Percentiles rank a stretch among this genome's conserved stretches.
Evolutionary conservation across 176 grass and related monocot genomes (phyloP).

Genomic region (Chrysopogon serrulatus): DNA sequence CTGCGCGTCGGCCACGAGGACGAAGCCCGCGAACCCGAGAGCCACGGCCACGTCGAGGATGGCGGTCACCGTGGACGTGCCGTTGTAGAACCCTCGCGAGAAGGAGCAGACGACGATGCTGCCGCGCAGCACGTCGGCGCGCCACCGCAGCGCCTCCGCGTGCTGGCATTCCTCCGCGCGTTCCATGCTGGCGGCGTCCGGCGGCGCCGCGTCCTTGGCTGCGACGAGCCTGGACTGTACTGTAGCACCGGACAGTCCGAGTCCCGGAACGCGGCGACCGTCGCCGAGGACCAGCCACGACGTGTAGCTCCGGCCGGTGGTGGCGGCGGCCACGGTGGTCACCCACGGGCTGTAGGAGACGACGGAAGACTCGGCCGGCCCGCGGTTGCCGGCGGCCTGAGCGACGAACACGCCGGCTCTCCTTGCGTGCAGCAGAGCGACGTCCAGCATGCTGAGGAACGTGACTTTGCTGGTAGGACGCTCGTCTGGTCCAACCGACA

Average conservation of each 20-base stretch:
- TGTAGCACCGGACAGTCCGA: conserved; percentile 45
- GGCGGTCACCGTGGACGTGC: conserved; percentile 39
- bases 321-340: conserved; percentile 43
- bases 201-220: conserved; percentile 38
- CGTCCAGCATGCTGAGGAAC: conserved; percentile 53
- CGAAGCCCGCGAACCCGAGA: conserved; percentile 54
- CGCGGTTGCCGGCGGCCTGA: conserved; percentile 63
- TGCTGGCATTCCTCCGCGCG: conserved; percentile 56
- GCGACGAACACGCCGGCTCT: conserved; percentile 53
- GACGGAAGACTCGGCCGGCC: conserved; percentile 32
- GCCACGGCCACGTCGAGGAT: conserved; percentile 33
- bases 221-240: conserved; percentile 28
- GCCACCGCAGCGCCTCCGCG: conserved; percentile 18
- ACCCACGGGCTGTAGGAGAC: conserved; percentile 66
- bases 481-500: conserved; percentile 52
- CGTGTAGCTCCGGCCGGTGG: conserved; percentile 41
- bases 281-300: conserved; percentile 32
- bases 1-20: conserved; percentile 34
- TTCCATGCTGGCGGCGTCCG: background rate
- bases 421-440: conserved; percentile 54
- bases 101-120: conserved; percentile 59
- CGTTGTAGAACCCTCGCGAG: conserved; percentile 46
- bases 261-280: conserved; percentile 20
- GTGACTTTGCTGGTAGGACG: conserved; percentile 34
- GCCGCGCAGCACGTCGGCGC: conserved; percentile 17